These are phyloP conservation scores for Lyophyllum atratum DNA, from an alignment of 768 basidiomycete genomes.

Conservation along the genomic window DNA sequence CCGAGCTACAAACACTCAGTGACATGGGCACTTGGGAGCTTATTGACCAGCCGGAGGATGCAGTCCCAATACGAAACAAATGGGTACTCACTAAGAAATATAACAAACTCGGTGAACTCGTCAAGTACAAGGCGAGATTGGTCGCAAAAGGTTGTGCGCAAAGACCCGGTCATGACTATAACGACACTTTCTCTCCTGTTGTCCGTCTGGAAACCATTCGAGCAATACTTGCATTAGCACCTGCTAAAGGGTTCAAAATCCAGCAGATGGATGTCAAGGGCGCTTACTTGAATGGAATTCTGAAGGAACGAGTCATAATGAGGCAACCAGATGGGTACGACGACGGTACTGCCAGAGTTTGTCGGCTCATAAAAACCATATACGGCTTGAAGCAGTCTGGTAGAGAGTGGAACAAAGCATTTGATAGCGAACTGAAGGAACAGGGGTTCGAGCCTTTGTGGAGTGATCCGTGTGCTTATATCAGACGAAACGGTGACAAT, in stretches of 20 bases:
- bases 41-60: constrained; percentile 18
- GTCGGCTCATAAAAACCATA: constrained; percentile 24
- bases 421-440: constrained; percentile 3
- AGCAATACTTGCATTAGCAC: constrained; percentile 29
- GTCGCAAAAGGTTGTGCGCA: constrained; percentile 29
- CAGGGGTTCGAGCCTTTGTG: constrained; percentile 11
- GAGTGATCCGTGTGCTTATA: constrained; percentile 21
- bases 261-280: constrained; percentile 35
- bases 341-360: constrained; percentile 12
- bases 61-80: constrained; percentile 26
- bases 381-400: constrained; percentile 33
- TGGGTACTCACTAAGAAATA: constrained; percentile 39
- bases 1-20: constrained; percentile 27
- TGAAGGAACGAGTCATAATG: constrained; percentile 19
- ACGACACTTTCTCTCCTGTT: constrained; percentile 30
- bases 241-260: constrained; percentile 26
- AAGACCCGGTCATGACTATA: constrained; percentile 34
- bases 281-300: constrained; percentile 13
- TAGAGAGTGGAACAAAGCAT: constrained; percentile 20
- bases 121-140: constrained; percentile 21
- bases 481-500: neutral
- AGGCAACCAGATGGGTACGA: constrained; percentile 21
- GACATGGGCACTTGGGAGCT: constrained; percentile 30
- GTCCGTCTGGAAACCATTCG: constrained; percentile 15
- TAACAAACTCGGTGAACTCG: constrained; percentile 2